Evolutionary conservation across 768 basidiomycete species (phyloP).

Genomic region (Galerina marginata): DNA sequence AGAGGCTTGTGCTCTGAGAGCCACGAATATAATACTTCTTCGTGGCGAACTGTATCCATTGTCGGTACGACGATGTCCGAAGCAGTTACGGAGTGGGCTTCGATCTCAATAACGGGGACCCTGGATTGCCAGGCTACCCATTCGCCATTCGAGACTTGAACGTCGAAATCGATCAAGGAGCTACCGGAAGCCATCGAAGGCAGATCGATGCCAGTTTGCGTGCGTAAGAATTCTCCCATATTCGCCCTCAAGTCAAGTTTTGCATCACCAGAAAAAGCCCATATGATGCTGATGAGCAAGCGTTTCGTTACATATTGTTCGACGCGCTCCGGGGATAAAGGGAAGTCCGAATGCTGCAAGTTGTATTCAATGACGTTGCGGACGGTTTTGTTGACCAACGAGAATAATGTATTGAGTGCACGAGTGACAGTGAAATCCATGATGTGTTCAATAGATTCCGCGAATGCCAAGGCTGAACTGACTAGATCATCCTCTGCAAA

Average conservation of each 20-base stretch:
- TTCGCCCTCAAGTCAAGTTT: slow-evolving; percentile 86
- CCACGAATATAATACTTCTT: slow-evolving; percentile 99
- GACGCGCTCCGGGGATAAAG: slow-evolving; percentile 79
- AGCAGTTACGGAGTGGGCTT: slow-evolving; percentile 94
- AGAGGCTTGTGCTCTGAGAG: slow-evolving; percentile 97
- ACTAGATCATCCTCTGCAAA: slow-evolving; percentile 87
- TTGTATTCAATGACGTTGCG: slow-evolving; percentile 96
- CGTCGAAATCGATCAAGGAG: slow-evolving; percentile 95
- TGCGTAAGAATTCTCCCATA: slow-evolving; percentile 86
- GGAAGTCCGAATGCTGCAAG: slow-evolving; percentile 93
- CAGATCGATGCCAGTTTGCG: slow-evolving; percentile 88
- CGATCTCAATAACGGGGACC: slow-evolving; percentile 95
- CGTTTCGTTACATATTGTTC: slow-evolving; percentile 93
- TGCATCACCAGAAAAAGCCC: slow-evolving; percentile 99
- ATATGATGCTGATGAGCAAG: slow-evolving; percentile 89
- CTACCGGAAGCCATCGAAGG: slow-evolving; percentile 76
- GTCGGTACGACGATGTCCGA: slow-evolving; percentile 98
- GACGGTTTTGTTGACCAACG: slow-evolving; percentile 93
- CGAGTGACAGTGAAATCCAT: slow-evolving; percentile 97
- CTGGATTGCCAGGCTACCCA: slow-evolving; percentile 93
- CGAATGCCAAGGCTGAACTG: slow-evolving; percentile 75
- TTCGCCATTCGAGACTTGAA: slow-evolving; percentile 82
- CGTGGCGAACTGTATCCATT: slow-evolving; percentile 97
- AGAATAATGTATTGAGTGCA: slow-evolving; percentile 95
- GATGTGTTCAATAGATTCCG: slow-evolving; percentile 91